These are phyloP conservation scores for Alternaria sp. DNA, from an alignment of 2,329 filamentous ascomycete genomes.

Conservation along the genomic window DNA sequence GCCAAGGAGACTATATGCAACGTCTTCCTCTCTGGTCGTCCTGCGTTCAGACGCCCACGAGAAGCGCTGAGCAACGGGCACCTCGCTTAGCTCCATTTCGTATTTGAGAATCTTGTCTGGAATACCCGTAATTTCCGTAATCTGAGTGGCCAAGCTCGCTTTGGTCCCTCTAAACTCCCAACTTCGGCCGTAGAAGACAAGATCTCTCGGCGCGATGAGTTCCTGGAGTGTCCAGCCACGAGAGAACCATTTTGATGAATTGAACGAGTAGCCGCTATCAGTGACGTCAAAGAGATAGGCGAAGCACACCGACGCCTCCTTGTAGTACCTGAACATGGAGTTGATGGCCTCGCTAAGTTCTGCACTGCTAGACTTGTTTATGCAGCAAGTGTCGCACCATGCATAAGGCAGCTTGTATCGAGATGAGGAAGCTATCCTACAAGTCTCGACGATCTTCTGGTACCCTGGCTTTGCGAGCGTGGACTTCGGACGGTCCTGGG, in stretches of 20 bases:
- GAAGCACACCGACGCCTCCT: conserved; percentile 21
- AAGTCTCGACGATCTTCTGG: conserved; percentile 19
- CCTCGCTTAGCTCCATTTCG: conserved; percentile 6
- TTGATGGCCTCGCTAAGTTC: conserved; percentile 13
- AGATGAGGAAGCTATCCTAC: conserved; percentile 13
- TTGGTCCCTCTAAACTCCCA: conserved; percentile 21
- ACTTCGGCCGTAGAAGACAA: conserved; percentile 20
- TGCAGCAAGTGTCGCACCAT: conserved; percentile 33
- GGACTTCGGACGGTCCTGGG: conserved; percentile 7
- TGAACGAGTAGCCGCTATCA: conserved; percentile 10
- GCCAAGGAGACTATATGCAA: conserved; percentile 29
- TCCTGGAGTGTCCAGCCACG: conserved; percentile 19
- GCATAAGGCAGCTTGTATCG: conserved; percentile 14
- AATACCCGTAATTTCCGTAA: conserved; percentile 21
- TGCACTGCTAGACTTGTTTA: conserved; percentile 23
- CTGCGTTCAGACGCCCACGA: conserved; percentile 32
- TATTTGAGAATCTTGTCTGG: conserved; percentile 12
- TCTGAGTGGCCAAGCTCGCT: conserved; percentile 1
- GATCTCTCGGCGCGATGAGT: conserved; percentile 20
- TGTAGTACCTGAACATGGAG: conserved; percentile 24
- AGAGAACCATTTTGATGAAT: conserved; percentile 26
- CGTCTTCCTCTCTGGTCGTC: conserved; percentile 31
- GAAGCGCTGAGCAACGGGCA: conserved; percentile 24
- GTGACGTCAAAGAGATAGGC: conserved; percentile 22
- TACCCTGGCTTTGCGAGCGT: conserved; percentile 19